Evolutionary conservation across 164 flowering plant species (phyloP).

Genomic region (Annona cherimola): DNA sequence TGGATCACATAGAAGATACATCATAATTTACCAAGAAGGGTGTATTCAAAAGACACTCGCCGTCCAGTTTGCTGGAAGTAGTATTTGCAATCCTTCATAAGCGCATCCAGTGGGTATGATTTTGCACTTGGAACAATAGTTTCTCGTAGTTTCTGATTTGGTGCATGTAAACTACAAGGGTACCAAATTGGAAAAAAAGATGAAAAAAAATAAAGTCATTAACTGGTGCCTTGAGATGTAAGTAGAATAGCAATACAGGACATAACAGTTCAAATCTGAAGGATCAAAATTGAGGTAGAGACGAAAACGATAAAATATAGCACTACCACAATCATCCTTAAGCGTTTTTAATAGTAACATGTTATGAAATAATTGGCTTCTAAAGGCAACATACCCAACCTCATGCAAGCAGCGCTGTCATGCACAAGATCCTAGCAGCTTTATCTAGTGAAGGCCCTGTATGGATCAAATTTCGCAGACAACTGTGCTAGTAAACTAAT

Average conservation of each 20-base stretch:
- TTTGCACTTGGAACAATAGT: conserved; percentile 92
- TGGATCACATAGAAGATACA: background rate
- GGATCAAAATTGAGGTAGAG: no score
- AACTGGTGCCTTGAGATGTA: background rate
- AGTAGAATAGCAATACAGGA: background rate
- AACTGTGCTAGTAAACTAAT: no score
- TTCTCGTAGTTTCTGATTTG: conserved; percentile 90
- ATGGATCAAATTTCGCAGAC: no score
- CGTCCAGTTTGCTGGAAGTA: conserved; percentile 75
- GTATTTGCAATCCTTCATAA: conserved; percentile 85
- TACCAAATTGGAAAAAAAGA: conserved; percentile 9
- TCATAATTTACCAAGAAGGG: conserved; percentile 64
- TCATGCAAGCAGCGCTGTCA: no score
- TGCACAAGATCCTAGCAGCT: no score
- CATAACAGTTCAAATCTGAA: no score
- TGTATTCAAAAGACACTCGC: conserved; percentile 85
- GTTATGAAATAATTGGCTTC: no score
- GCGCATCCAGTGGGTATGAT: conserved; percentile 81
- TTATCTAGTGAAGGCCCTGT: no score
- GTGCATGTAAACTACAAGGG: conserved; percentile 71
- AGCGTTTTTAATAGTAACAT: no score
- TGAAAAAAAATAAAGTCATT: background rate
- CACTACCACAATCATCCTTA: no score
- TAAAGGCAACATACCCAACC: no score
- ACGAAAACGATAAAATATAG: no score